A percentile compares a stretch with the other conserved stretches of the same genome.
Evolutionary conservation across 2,329 filamentous ascomycete genomes (phyloP).

Genomic region (Cladophialophora yegresii): DNA sequence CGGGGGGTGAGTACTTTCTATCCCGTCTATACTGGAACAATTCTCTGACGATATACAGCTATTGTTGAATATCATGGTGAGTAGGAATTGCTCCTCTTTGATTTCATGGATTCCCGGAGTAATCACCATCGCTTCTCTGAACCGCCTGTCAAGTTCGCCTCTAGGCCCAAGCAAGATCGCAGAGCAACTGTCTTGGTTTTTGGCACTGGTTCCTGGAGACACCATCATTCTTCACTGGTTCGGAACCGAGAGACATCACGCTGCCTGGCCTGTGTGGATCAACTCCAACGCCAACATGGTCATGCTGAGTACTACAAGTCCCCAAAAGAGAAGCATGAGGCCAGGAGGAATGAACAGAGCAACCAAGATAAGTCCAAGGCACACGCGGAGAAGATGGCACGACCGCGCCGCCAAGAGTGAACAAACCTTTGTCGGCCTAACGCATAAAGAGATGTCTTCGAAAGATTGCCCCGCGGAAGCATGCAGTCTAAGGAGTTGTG

Average conservation of each 20-base stretch:
- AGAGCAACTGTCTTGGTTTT: background rate
- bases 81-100: constrained; percentile 6
- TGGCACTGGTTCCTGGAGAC: background rate
- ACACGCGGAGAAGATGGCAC: background rate
- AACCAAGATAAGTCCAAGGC: background rate
- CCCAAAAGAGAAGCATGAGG: background rate
- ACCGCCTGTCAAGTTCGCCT: background rate
- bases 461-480: too few relatives aligned
- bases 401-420: background rate
- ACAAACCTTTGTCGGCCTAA: too few relatives aligned
- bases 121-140: background rate
- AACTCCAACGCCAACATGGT: background rate
- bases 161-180: background rate
- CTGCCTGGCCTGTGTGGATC: background rate
- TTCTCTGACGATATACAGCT: constrained; percentile 59
- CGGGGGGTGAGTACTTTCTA: constrained; percentile 56
- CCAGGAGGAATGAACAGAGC: background rate
- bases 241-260: background rate
- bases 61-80: constrained; percentile 61
- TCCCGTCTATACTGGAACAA: background rate
- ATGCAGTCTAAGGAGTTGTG: background rate
- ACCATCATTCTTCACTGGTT: background rate
- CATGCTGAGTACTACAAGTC: background rate
- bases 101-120: background rate
- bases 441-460: too few relatives aligned